A percentile compares a stretch with the other conserved stretches of the same genome.
phyloP scores from a whole-genome alignment of 805 yeast species.

The Tetrapisispora fleetii region DNA sequence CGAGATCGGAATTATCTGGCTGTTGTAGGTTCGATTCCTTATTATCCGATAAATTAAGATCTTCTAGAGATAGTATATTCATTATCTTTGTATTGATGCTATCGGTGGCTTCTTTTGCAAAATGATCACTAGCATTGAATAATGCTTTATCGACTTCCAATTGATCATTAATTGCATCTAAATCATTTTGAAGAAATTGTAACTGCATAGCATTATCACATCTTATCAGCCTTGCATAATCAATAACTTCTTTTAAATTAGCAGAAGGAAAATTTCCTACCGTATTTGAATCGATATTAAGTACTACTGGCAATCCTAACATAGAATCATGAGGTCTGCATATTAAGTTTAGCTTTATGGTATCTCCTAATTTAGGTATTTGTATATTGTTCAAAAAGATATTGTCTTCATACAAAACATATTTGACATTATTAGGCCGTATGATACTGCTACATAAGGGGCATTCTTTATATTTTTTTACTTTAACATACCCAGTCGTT shows the following conservation, averaged over 20 bases:
- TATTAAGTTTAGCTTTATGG: constrained; percentile 58
- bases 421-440: constrained; percentile 47
- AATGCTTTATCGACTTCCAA: constrained; percentile 47
- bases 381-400: neutral
- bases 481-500: constrained; percentile 24
- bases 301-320: constrained; percentile 41
- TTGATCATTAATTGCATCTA: constrained; percentile 40
- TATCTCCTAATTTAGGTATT: constrained; percentile 45
- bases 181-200: constrained; percentile 51
- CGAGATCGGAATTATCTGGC: neutral
- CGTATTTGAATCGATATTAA: constrained; percentile 29
- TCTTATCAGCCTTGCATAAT: constrained; percentile 58
- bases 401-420: constrained; percentile 47
- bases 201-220: constrained; percentile 49
- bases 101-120: constrained; percentile 43
- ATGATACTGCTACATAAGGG: constrained; percentile 66
- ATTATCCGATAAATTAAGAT: neutral
- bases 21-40: constrained; percentile 5
- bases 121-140: constrained; percentile 51
- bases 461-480: constrained; percentile 55
- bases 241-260: constrained; percentile 31
- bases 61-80: constrained; percentile 22
- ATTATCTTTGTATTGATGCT: constrained; percentile 42
- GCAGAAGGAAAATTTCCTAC: constrained; percentile 50
- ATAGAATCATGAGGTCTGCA: constrained; percentile 36